Conservation (phyloP, 495 filamentous ascomycete genomes). For the Penicillium odoratum region DNA sequence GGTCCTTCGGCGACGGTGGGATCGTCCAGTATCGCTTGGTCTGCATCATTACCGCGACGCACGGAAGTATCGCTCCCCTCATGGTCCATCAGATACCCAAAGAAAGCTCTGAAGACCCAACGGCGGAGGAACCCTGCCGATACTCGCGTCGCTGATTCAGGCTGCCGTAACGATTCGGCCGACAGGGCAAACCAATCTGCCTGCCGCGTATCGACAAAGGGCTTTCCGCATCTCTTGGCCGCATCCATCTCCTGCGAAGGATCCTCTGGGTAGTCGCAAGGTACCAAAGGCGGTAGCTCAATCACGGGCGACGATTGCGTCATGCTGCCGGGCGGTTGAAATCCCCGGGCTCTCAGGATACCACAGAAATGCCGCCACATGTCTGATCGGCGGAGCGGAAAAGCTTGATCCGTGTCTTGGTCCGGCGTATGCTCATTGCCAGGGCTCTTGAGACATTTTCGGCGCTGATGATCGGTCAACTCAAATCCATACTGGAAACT, state of each 20-base stretch:
- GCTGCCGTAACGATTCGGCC: neutral
- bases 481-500: constrained; percentile 5
- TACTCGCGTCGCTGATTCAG: neutral
- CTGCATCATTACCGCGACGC: neutral
- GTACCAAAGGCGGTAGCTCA: neutral
- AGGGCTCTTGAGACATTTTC: neutral
- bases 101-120: neutral
- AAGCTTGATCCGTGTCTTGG: neutral
- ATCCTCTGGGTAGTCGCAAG: neutral
- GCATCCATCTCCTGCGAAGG: neutral
- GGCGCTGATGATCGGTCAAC: neutral
- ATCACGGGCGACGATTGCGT: neutral
- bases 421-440: neutral
- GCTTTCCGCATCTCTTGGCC: neutral
- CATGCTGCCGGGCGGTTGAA: neutral
- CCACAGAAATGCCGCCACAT: neutral
- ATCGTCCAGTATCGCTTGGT: neutral
- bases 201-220: neutral
- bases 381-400: neutral
- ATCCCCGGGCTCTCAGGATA: neutral
- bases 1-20: neutral
- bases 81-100: neutral
- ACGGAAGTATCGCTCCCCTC: neutral
- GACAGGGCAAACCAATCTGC: neutral
- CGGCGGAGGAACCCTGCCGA: neutral